phyloP scores from a whole-genome alignment of 139 green algal genomes.

The Eudorina sp. region DNA sequence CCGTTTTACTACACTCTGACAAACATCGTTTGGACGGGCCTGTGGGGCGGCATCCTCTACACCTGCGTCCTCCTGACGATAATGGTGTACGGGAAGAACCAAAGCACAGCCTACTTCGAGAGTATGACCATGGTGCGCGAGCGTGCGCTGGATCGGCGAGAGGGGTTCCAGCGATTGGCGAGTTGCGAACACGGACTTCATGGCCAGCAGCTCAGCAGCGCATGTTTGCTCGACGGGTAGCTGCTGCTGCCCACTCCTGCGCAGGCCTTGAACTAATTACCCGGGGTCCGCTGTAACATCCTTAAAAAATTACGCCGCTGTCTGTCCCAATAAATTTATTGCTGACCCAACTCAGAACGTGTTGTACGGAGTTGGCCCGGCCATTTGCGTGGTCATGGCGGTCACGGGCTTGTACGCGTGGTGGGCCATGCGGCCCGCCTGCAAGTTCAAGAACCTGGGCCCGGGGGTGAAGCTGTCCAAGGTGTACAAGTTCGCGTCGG shows the following conservation, averaged over 20 bases:
- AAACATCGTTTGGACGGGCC: neutral
- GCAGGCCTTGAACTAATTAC: too few relatives aligned
- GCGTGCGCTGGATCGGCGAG: too few relatives aligned
- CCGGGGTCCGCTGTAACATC: too few relatives aligned
- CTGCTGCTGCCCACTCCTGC: too few relatives aligned
- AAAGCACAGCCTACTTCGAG: neutral
- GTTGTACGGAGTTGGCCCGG: constrained; percentile 43
- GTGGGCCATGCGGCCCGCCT: constrained; percentile 9
- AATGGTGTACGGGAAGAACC: neutral
- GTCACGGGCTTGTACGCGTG: constrained; percentile 10
- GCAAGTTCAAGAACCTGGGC: constrained; percentile 35
- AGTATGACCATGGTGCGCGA: neutral
- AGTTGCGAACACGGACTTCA: too few relatives aligned
- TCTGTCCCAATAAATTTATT: too few relatives aligned
- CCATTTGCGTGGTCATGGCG: neutral
- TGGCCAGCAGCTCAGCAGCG: too few relatives aligned
- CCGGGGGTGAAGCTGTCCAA: neutral
- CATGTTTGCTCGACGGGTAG: too few relatives aligned
- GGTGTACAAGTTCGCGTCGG: constrained; percentile 29
- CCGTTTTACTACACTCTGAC: neutral
- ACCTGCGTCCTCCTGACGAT: neutral
- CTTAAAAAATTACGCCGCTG: too few relatives aligned
- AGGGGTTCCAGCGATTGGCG: too few relatives aligned
- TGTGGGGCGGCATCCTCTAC: constrained; percentile 35
- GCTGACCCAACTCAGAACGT: too few relatives aligned